phyloP scores from a whole-genome alignment of 768 basidiomycete species.

The Pholiota conissans region DNA sequence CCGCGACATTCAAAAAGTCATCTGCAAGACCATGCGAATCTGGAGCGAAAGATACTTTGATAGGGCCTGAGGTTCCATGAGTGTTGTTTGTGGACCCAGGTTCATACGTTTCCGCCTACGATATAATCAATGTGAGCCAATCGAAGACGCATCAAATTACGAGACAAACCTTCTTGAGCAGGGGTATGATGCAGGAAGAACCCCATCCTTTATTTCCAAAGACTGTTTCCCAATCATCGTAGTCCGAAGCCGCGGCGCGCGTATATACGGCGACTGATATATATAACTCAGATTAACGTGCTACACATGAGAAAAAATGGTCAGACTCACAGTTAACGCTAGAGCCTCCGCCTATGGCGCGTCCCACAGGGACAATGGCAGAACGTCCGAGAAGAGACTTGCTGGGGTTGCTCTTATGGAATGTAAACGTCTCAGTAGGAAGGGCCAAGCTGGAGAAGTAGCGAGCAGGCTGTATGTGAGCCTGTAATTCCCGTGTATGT shows the following conservation, averaged over 20 bases:
- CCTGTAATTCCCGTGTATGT: constrained; percentile 43
- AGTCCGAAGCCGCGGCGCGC: constrained; percentile 61
- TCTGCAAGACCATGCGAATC: constrained; percentile 38
- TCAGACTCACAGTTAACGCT: constrained; percentile 50
- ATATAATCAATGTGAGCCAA: neutral
- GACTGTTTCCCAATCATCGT: constrained; percentile 58
- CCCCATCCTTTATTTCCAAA: constrained; percentile 63
- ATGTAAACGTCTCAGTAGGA: constrained; percentile 41
- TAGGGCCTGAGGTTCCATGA: constrained; percentile 54
- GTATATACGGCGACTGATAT: constrained; percentile 52
- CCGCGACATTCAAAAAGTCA: constrained; percentile 49
- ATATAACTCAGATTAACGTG: neutral
- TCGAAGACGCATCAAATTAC: neutral
- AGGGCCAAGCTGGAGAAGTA: constrained; percentile 42
- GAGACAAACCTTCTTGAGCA: constrained; percentile 51
- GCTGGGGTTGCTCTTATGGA: constrained; percentile 40
- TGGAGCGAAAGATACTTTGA: constrained; percentile 46
- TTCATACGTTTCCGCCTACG: constrained; percentile 43
- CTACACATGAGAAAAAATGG: neutral
- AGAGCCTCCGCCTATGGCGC: constrained; percentile 64
- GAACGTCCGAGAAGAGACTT: constrained; percentile 45
- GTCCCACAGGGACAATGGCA: constrained; percentile 42
- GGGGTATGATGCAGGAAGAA: constrained; percentile 53
- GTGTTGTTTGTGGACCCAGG: constrained; percentile 25
- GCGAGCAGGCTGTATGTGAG: constrained; percentile 56